phyloP scores from a whole-genome alignment of 2,329 filamentous ascomycete genomes.

The Xylariaceae sp. region DNA sequence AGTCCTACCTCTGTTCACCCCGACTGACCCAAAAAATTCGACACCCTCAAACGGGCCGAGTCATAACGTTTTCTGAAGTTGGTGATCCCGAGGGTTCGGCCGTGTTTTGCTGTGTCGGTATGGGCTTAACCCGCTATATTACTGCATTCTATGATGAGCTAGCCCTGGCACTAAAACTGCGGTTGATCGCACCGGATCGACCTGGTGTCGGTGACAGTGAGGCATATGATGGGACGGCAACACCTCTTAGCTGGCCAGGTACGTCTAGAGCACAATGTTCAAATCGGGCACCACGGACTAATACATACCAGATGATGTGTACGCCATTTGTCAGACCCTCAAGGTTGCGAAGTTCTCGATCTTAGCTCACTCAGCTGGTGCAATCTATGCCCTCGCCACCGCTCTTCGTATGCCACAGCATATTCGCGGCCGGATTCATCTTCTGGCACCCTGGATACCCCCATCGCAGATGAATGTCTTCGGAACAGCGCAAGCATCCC shows the following conservation, averaged over 20 bases:
- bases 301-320: conserved; percentile 71
- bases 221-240: conserved; percentile 81
- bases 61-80: conserved; percentile 96
- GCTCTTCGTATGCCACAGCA: conserved; percentile 95
- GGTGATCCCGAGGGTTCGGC: conserved; percentile 90
- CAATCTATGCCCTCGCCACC: conserved; percentile 96
- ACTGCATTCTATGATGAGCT: conserved; percentile 98
- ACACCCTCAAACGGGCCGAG: conserved; percentile 83
- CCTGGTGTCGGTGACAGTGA: conserved; percentile 95
- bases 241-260: conserved; percentile 94
- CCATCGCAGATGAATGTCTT: conserved; percentile 90
- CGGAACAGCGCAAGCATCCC: conserved; percentile 73
- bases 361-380: conserved; percentile 92
- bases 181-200: conserved; percentile 91
- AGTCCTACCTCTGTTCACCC: conserved; percentile 81
- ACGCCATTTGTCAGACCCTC: conserved; percentile 88
- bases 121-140: conserved; percentile 95
- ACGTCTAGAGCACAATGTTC: conserved; percentile 43
- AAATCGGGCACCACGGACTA: conserved; percentile 30
- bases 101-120: conserved; percentile 95
- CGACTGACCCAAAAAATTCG: conserved; percentile 86
- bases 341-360: conserved; percentile 97
- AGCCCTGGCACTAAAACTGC: conserved; percentile 83
- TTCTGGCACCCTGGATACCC: conserved; percentile 96
- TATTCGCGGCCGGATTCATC: conserved; percentile 90